Evolutionary conservation across 345 rosid genomes (phyloP).

Genomic region (Linum lewisii): DNA sequence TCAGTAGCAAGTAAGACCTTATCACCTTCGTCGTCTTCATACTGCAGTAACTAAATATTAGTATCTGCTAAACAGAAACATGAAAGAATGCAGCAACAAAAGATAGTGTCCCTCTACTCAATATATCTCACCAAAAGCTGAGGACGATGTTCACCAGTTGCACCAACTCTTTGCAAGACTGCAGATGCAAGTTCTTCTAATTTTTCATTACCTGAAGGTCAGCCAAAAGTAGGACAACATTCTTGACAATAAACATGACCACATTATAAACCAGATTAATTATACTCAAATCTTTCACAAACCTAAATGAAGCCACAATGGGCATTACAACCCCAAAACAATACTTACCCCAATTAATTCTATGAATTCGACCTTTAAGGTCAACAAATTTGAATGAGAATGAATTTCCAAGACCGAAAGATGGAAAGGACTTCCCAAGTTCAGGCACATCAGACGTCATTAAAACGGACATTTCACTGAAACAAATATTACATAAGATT

Average conservation of each 20-base stretch:
- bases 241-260: neutral
- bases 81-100: neutral
- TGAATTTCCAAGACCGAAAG: constrained; percentile 70
- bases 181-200: constrained; percentile 60
- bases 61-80: neutral
- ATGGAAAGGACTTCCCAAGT: constrained; percentile 54
- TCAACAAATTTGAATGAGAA: constrained; percentile 85
- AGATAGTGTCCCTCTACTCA: constrained; percentile 1
- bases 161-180: constrained; percentile 62
- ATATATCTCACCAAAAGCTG: constrained; percentile 57
- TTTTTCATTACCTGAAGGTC: constrained; percentile 42
- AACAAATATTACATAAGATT: constrained; percentile 19
- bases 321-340: neutral
- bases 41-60: constrained; percentile 21
- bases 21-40: constrained; percentile 95
- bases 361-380: constrained; percentile 81
- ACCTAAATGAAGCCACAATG: neutral
- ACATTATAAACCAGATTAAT: neutral
- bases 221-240: neutral
- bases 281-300: neutral
- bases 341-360: constrained; percentile 60
- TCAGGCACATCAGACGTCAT: constrained; percentile 66
- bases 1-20: constrained; percentile 68
- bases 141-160: constrained; percentile 33
- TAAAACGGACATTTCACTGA: constrained; percentile 73